Evolutionary conservation across 1,284 basidiomycete species (phyloP).

Genomic region (Kalmanozyma brasiliensis): DNA sequence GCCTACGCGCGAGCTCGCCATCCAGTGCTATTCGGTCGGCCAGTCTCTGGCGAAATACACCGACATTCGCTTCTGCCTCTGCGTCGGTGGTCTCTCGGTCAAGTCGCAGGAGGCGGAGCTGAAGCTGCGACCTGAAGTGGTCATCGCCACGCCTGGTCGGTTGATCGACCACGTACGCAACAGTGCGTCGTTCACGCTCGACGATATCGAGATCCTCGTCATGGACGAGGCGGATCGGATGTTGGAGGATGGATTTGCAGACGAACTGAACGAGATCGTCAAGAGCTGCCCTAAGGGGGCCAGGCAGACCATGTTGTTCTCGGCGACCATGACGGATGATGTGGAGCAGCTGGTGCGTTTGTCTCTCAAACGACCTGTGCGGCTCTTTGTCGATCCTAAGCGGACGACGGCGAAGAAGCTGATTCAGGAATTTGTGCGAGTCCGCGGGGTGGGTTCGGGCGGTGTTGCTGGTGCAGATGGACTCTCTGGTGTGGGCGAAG

Average conservation of each 20-base stretch:
- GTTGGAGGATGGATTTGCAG: slow-evolving; percentile 96
- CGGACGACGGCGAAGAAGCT: slow-evolving; percentile 87
- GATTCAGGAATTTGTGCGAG: slow-evolving; percentile 82
- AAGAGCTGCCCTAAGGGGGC: slow-evolving; percentile 80
- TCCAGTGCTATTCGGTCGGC: slow-evolving; percentile 95
- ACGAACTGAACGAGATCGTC: slow-evolving; percentile 93
- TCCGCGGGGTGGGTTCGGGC: slow-evolving; percentile 36
- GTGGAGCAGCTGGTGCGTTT: slow-evolving; percentile 93
- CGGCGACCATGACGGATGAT: slow-evolving; percentile 97
- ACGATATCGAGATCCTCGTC: slow-evolving; percentile 95
- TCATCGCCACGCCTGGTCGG: slow-evolving; percentile 97
- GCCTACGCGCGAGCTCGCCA: slow-evolving; percentile 95
- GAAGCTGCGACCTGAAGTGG: slow-evolving; percentile 93
- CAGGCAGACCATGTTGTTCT: slow-evolving; percentile 79
- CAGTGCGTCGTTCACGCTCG: slow-evolving; percentile 90
- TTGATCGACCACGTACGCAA: slow-evolving; percentile 97
- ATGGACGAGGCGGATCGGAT: slow-evolving; percentile 99
- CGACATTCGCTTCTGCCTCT: slow-evolving; percentile 92
- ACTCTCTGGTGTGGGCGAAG: slow-evolving; percentile 84
- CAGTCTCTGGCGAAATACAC: slow-evolving; percentile 89
- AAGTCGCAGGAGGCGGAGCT: slow-evolving; percentile 97
- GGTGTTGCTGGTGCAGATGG: slow-evolving; percentile 70
- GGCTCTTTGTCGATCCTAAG: slow-evolving; percentile 94
- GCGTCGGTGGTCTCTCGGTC: slow-evolving; percentile 90
- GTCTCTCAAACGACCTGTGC: slow-evolving; percentile 80